Percentiles rank a stretch among this genome's conserved stretches.
Conservation (phyloP, 2,329 filamentous ascomycete genomes). For the Trichoderma sp. region DNA sequence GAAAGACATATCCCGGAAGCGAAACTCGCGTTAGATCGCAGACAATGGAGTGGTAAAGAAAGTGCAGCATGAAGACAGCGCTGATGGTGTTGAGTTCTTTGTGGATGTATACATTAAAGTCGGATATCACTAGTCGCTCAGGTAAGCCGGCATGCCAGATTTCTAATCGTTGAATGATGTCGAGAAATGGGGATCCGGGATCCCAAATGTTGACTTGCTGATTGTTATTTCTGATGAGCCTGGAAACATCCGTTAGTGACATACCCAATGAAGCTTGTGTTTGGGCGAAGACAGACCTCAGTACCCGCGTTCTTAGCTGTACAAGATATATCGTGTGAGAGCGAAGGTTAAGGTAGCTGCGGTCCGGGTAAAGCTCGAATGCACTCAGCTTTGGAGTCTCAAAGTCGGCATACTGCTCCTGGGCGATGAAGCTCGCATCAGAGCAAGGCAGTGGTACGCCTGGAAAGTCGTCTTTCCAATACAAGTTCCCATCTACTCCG, state of each 20-base stretch:
- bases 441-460: constrained; percentile 15
- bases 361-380: constrained; percentile 12
- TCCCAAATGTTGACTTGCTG: constrained; percentile 12
- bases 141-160: constrained; percentile 4
- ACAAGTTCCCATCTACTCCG: constrained; percentile 16
- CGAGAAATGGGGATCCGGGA: constrained; percentile 19
- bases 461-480: constrained; percentile 14
- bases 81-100: constrained; percentile 21
- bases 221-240: neutral
- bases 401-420: neutral
- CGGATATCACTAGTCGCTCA: constrained; percentile 9
- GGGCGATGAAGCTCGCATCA: constrained; percentile 16
- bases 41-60: constrained; percentile 18
- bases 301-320: constrained; percentile 12
- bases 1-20: constrained; percentile 22
- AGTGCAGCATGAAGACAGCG: constrained; percentile 21
- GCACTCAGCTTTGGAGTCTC: constrained; percentile 5
- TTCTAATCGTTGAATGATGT: constrained; percentile 11
- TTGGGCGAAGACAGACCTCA: neutral
- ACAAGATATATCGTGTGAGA: constrained; percentile 22
- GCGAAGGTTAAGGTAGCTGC: constrained; percentile 8
- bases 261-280: neutral
- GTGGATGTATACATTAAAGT: constrained; percentile 15
- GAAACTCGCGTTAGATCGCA: constrained; percentile 15
- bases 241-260: neutral